A percentile compares a stretch with the other conserved stretches of the same genome.
phyloP scores from a whole-genome alignment of 2,329 filamentous ascomycete genomes.

The Colletotrichum graminicola region DNA sequence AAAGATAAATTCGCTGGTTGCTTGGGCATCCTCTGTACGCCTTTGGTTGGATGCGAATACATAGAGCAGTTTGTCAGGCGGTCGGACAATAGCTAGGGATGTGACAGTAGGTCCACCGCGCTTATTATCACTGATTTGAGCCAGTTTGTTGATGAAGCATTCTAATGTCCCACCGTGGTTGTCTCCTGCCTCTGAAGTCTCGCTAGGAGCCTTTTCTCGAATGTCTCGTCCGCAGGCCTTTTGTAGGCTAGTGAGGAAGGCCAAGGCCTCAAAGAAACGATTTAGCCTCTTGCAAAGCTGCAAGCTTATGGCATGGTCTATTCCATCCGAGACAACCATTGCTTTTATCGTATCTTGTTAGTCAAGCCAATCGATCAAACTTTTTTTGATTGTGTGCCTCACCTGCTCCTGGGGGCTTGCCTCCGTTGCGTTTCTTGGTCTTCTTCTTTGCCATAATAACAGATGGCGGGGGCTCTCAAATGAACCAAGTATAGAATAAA shows the following conservation, averaged over 20 bases:
- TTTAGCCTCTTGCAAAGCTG: conserved; percentile 33
- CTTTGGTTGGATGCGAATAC: conserved; percentile 49
- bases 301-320: conserved; percentile 13
- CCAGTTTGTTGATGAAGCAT: conserved; percentile 49
- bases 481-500: background rate
- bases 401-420: background rate
- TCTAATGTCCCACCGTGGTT: conserved; percentile 45
- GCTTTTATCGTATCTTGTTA: background rate
- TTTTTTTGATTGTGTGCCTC: background rate
- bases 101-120: conserved; percentile 49
- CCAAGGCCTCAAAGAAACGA: conserved; percentile 49
- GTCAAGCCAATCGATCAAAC: background rate
- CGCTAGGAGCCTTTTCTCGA: background rate
- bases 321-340: background rate
- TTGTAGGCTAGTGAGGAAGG: conserved; percentile 46
- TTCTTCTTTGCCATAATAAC: conserved; percentile 5
- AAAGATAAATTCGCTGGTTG: background rate
- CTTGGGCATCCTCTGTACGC: background rate
- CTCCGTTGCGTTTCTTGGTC: background rate
- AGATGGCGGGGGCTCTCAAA: background rate
- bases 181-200: conserved; percentile 18
- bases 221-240: conserved; percentile 34
- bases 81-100: conserved; percentile 48
- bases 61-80: conserved; percentile 47
- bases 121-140: conserved; percentile 48